phyloP scores from a whole-genome alignment of 352 stramenopile species.

The Pythium volutum region DNA sequence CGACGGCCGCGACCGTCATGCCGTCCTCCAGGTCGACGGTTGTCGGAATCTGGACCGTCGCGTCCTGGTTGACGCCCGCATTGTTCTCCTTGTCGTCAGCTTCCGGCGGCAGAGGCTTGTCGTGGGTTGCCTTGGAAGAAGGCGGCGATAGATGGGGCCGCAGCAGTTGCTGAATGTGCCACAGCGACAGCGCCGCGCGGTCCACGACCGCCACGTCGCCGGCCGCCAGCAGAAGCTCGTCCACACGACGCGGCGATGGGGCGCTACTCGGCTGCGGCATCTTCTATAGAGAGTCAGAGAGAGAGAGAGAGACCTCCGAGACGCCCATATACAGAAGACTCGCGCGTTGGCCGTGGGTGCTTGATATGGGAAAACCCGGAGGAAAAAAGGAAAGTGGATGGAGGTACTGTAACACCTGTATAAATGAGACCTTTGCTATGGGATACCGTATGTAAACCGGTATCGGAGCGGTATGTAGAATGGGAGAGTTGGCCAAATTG shows the following conservation, averaged over 20 bases:
- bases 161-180: constrained; percentile 73
- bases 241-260: constrained; percentile 26
- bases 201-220: constrained; percentile 68
- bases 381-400: not conserved
- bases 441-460: not conserved
- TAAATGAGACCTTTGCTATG: not conserved
- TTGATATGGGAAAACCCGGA: not conserved
- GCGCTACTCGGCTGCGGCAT: constrained; percentile 1
- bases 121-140: not conserved
- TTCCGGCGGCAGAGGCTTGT: constrained; percentile 6
- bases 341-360: not conserved
- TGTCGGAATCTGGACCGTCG: not conserved
- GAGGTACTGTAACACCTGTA: constrained; percentile 6
- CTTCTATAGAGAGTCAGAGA: not conserved
- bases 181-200: constrained; percentile 70
- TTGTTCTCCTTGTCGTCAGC: constrained; percentile 25
- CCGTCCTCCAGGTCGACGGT: constrained; percentile 59
- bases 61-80: not conserved
- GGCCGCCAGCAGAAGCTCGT: constrained; percentile 56
- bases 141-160: constrained; percentile 40
- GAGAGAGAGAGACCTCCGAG: not conserved
- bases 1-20: constrained; percentile 61
- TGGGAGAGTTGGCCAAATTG: not conserved
- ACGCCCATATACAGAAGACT: not conserved
- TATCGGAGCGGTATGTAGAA: not conserved